Evolutionary conservation across 495 filamentous ascomycete genomes (phyloP).

Genomic region (Penicillium desertorum): DNA sequence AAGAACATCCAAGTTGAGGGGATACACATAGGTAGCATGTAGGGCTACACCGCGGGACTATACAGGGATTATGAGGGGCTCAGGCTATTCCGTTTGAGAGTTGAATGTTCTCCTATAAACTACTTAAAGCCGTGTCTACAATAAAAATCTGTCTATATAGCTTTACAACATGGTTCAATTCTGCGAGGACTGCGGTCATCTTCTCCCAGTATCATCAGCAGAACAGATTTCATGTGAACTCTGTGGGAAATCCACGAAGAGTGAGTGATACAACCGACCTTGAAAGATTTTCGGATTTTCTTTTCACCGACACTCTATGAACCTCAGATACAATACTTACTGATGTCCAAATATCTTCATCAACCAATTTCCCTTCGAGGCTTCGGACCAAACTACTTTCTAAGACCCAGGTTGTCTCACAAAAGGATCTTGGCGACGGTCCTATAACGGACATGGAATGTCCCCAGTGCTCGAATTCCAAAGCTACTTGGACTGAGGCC

Average conservation of each 20-base stretch:
- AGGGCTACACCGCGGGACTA: background rate
- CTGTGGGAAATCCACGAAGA: too few relatives aligned
- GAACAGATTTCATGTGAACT: too few relatives aligned
- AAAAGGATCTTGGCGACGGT: constrained; percentile 18
- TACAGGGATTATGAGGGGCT: background rate
- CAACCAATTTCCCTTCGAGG: background rate
- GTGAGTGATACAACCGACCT: too few relatives aligned
- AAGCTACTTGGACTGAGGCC: constrained; percentile 69
- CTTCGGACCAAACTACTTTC: background rate
- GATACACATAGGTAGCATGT: background rate
- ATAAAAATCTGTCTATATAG: too few relatives aligned
- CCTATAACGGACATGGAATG: constrained; percentile 58
- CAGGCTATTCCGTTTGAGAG: background rate
- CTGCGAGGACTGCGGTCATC: background rate
- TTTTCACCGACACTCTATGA: too few relatives aligned
- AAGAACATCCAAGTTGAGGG: background rate
- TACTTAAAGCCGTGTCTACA: background rate
- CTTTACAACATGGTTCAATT: background rate
- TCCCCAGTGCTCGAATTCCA: constrained; percentile 64
- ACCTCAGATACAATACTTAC: background rate
- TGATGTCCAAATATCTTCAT: background rate
- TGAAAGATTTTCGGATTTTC: too few relatives aligned
- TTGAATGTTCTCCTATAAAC: background rate
- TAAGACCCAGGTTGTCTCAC: background rate
- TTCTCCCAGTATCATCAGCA: background rate